phyloP scores from a whole-genome alignment of 108 stramenopile species.

The Skeletonema marinoi region DNA sequence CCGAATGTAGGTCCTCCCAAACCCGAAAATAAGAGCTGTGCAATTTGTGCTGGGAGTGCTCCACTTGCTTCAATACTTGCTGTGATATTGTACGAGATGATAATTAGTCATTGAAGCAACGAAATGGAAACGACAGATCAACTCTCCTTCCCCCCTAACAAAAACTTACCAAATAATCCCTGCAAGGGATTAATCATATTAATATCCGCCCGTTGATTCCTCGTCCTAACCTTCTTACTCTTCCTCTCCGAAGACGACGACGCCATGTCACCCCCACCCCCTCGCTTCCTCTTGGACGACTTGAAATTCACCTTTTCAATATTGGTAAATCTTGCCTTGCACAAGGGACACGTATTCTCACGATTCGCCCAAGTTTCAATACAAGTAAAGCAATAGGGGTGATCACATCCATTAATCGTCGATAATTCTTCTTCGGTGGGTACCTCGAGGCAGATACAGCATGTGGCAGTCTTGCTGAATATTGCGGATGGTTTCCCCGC shows the following conservation, averaged over 20 bases:
- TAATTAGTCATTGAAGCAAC: not conserved
- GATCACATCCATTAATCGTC: slow-evolving; percentile 73
- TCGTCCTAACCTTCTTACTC: slow-evolving; percentile 65
- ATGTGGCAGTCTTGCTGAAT: slow-evolving; percentile 17
- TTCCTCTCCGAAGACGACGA: slow-evolving; percentile 34
- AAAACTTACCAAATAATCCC: slow-evolving; percentile 39
- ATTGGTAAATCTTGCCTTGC: slow-evolving; percentile 80
- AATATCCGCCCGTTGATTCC: slow-evolving; percentile 68
- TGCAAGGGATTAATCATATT: slow-evolving; percentile 24
- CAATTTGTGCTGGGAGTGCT: slow-evolving; percentile 46
- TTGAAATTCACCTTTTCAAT: slow-evolving; percentile 67
- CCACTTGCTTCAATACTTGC: slow-evolving; percentile 39
- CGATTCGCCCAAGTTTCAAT: slow-evolving; percentile 87
- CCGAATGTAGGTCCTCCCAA: slow-evolving; percentile 35
- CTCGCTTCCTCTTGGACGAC: slow-evolving; percentile 5
- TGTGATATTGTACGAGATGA: not conserved
- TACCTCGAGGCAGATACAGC: slow-evolving; percentile 81
- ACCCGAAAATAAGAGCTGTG: slow-evolving; percentile 46
- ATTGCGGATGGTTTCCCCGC: not conserved
- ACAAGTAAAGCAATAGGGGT: slow-evolving; percentile 85
- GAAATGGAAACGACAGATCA: not conserved
- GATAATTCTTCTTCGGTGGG: slow-evolving; percentile 63
- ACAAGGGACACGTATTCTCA: slow-evolving; percentile 89
- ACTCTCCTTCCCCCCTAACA: no score
- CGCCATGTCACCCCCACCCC: not conserved